Base-by-base conservation (phyloP, 2,329 filamentous ascomycete species). In the Colletotrichum euphorbiae region DNA sequence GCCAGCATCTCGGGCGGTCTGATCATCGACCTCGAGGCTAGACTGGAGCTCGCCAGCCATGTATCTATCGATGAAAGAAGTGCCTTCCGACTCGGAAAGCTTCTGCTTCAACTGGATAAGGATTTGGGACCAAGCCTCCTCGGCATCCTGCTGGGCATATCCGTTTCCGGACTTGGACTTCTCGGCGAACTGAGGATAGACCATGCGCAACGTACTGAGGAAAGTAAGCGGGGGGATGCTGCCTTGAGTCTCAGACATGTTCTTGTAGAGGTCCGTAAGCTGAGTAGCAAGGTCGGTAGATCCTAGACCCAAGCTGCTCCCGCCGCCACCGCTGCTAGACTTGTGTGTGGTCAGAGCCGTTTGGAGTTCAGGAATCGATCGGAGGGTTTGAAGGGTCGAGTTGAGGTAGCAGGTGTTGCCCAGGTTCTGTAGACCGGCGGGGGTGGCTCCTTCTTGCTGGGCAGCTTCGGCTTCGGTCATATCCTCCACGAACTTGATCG, bases 331-430 rank as follows among this genome's bases (percentile, higher is more conserved):
- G n/a, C 70, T 66, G 46, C 73, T 70, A 9, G 70, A 69, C 67
- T 79, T 77, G 73, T 85, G 97, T 54, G 85, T 89, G 69, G 83
- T 77, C 51, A 99, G 85, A 73, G 93, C 89, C 40, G 93, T 85
- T 76, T 97, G 93, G 40, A 99, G 88, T 81, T 99, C 96, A 8
- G 96, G 96, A 68, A 99, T 93, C 60, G 91, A 87, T 70, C 93
- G 90, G 72, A 99, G 83, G 4, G 93, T 91, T 79, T 99, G 97
- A n/a, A 99, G 85, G 0, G 95, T 97, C 56, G 96, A 96, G 84
- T 99, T 99, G 75, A 98, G 90, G 78, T 99, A 99, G 83, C 96
- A 99, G 4, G 97, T 99, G 80, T 99, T 99, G 73, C 97, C 96
- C 69, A 98, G 84, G 76, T 99, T 99, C 77, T 92, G 87, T 70